Evolutionary conservation across 106 monocot species (phyloP).

Genomic region (Dendrobium nobile): DNA sequence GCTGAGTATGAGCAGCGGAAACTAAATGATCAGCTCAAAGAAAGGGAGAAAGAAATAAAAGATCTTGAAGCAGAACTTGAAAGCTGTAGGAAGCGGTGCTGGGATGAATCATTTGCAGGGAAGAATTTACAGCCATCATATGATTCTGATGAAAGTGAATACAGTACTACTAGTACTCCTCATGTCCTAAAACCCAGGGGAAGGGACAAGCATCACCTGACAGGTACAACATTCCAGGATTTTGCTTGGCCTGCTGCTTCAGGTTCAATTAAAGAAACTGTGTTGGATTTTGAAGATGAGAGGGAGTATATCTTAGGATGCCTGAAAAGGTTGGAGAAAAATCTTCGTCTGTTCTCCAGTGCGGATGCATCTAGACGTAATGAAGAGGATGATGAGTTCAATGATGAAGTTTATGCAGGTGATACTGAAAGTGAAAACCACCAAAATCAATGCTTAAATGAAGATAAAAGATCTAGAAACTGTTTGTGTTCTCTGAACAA

Average conservation of each 20-base stretch:
- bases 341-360: conserved; percentile 16
- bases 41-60: conserved; percentile 69
- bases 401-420: background rate
- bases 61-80: conserved; percentile 61
- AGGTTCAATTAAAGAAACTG: conserved; percentile 13
- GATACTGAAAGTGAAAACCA: background rate
- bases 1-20: conserved; percentile 76
- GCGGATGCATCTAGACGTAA: conserved; percentile 4
- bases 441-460: background rate
- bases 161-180: conserved; percentile 5
- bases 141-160: conserved; percentile 20
- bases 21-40: conserved; percentile 39
- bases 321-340: conserved; percentile 51
- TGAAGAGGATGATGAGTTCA: background rate
- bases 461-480: background rate
- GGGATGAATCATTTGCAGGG: conserved; percentile 17
- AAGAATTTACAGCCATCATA: conserved; percentile 1
- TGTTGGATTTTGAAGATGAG: conserved; percentile 56
- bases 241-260: background rate
- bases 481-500: background rate
- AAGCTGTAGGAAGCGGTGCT: conserved; percentile 35
- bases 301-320: conserved; percentile 44
- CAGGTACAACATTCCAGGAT: background rate
- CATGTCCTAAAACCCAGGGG: background rate
- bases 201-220: background rate